A percentile compares a stretch with the other conserved stretches of the same genome.
Evolutionary conservation across 345 rosid species (phyloP).

Genomic region (Ricinus communis): DNA sequence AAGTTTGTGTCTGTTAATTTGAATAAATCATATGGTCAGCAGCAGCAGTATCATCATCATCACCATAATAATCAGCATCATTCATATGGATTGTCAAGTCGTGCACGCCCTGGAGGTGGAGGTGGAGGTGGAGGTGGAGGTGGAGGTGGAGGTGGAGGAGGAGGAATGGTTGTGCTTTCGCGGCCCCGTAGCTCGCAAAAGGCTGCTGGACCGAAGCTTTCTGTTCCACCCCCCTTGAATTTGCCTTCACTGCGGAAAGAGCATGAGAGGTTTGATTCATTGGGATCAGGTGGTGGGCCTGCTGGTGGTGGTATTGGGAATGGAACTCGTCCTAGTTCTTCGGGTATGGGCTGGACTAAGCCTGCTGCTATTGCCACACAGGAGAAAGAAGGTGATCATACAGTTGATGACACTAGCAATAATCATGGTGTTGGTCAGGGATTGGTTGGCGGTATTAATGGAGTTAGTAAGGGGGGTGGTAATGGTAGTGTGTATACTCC

Average conservation of each 20-base stretch:
- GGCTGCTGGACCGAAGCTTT: constrained; percentile 76
- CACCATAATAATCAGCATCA: constrained; percentile 41
- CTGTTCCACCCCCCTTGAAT: constrained; percentile 99
- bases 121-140: constrained; percentile 55
- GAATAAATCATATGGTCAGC: constrained; percentile 90
- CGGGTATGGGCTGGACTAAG: constrained; percentile 89
- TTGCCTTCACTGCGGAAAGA: constrained; percentile 89
- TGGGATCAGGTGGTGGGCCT: constrained; percentile 58
- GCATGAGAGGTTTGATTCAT: constrained; percentile 76
- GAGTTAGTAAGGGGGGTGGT: constrained; percentile 38
- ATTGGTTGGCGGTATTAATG: constrained; percentile 38
- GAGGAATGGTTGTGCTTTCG: constrained; percentile 89
- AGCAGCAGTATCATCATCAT: constrained; percentile 43
- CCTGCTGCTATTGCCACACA: constrained; percentile 53
- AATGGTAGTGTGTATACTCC: constrained; percentile 44
- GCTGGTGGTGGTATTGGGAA: constrained; percentile 65
- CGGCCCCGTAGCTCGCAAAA: constrained; percentile 93
- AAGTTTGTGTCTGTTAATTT: constrained; percentile 83
- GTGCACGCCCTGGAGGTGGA: constrained; percentile 46
- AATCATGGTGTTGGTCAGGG: constrained; percentile 39
- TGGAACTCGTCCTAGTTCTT: constrained; percentile 76
- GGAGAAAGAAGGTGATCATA: constrained; percentile 57
- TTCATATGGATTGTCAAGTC: constrained; percentile 40
- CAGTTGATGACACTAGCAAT: background rate
- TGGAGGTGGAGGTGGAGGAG: constrained; percentile 48